Evolutionary conservation across 331 rosid genomes (phyloP).

Genomic region (Quercus phellos): DNA sequence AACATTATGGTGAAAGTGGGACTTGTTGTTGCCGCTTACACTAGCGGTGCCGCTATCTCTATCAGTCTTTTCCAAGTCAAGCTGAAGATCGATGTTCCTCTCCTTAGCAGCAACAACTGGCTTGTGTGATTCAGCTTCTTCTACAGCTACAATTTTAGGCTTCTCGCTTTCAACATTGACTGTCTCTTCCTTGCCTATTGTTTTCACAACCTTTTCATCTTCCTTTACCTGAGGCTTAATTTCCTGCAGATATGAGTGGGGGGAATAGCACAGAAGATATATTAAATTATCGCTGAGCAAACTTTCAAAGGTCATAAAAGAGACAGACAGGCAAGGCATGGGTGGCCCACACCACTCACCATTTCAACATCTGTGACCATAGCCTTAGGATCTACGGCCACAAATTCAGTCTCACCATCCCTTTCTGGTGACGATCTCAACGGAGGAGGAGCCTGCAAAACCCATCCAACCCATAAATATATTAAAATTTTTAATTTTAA

Average conservation of each 20-base stretch:
- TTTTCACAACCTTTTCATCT: slow-evolving; percentile 46
- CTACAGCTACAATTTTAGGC: slow-evolving; percentile 34
- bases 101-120: slow-evolving; percentile 35
- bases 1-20: slow-evolving; percentile 27
- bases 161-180: slow-evolving; percentile 46
- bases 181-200: slow-evolving; percentile 43
- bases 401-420: slow-evolving; percentile 49
- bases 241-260: slow-evolving; percentile 43
- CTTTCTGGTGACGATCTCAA: slow-evolving; percentile 87
- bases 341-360: slow-evolving; percentile 54
- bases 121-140: slow-evolving; percentile 51
- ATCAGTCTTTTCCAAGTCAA: slow-evolving; percentile 75
- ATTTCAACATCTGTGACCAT: slow-evolving; percentile 51
- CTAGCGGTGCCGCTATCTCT: slow-evolving; percentile 36
- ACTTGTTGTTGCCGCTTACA: slow-evolving; percentile 50
- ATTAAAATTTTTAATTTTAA: too few species aligned
- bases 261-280: background rate
- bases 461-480: background rate
- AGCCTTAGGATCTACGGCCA: slow-evolving; percentile 46
- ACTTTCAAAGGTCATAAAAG: background rate
- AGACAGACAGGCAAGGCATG: background rate
- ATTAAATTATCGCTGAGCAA: slow-evolving; percentile 7
- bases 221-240: slow-evolving; percentile 50
- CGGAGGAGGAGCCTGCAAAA: slow-evolving; percentile 72
- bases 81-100: slow-evolving; percentile 52